phyloP scores from a whole-genome alignment of 345 rosid species.

The Noccaea bulbosa region DNA sequence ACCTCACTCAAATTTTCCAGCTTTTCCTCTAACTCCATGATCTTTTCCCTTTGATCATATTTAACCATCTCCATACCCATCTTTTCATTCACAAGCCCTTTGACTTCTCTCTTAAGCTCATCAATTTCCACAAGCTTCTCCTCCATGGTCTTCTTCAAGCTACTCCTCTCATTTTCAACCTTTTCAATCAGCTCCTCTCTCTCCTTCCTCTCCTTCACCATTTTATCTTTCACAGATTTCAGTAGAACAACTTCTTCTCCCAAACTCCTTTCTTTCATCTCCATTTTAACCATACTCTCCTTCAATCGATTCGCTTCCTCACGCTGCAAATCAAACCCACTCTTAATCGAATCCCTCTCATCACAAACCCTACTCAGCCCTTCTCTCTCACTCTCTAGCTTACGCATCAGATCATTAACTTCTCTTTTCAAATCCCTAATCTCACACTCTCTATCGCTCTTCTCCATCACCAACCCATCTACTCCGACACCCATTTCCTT shows the following conservation, averaged over 20 bases:
- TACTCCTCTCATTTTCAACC: constrained; percentile 42
- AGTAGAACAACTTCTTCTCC: constrained; percentile 51
- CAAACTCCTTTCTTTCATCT: constrained; percentile 39
- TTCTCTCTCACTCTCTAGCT: constrained; percentile 52
- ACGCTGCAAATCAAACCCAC: constrained; percentile 42
- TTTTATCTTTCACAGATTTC: constrained; percentile 38
- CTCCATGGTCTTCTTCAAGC: constrained; percentile 44
- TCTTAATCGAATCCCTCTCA: constrained; percentile 60
- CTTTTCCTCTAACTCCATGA: constrained; percentile 53
- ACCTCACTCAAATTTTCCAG: constrained; percentile 40
- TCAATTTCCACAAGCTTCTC: constrained; percentile 41
- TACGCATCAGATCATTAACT: constrained; percentile 41
- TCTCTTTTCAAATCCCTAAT: constrained; percentile 51
- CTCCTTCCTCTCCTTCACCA: constrained; percentile 47
- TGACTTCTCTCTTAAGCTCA: constrained; percentile 48
- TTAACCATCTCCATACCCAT: constrained; percentile 50
- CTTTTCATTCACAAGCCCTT: constrained; percentile 48
- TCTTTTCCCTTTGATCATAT: constrained; percentile 38
- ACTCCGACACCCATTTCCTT: constrained; percentile 46
- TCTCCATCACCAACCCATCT: constrained; percentile 46
- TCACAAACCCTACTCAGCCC: constrained; percentile 38
- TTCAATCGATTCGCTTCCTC: constrained; percentile 50
- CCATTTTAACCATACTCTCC: constrained; percentile 48
- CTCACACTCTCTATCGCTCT: constrained; percentile 48
- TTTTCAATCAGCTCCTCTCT: constrained; percentile 41